Evolutionary conservation across 2,329 filamentous ascomycete species (phyloP).

Genomic region (Colletotrichum echinochloae): DNA sequence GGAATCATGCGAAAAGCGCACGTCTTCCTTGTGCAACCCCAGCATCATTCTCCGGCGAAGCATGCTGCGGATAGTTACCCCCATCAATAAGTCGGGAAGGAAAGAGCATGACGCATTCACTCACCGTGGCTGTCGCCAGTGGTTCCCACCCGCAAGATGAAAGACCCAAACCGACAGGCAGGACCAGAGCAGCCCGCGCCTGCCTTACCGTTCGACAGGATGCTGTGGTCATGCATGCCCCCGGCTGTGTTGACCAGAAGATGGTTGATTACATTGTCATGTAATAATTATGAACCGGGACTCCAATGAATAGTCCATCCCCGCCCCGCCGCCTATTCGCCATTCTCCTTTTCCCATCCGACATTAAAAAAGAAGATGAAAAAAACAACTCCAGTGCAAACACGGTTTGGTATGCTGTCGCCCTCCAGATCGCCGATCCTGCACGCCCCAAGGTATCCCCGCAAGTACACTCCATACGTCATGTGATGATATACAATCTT

Average conservation of each 20-base stretch:
- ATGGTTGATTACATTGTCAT: conserved; percentile 27
- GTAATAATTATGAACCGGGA: conserved; percentile 17
- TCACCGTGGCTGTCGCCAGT: not conserved
- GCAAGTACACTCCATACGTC: not conserved
- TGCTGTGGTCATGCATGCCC: too few species aligned
- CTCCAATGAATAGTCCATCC: not conserved
- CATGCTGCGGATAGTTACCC: too few species aligned
- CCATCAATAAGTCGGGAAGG: too few species aligned
- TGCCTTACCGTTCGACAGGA: not conserved
- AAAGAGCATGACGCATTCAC: not conserved
- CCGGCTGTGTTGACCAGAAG: not conserved
- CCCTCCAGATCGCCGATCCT: conserved; percentile 7
- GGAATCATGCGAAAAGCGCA: not conserved
- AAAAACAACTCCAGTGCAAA: not conserved
- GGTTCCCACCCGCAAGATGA: not conserved
- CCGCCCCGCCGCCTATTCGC: not conserved
- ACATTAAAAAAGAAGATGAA: not conserved
- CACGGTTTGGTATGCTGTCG: conserved; percentile 1
- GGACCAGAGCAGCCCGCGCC: not conserved
- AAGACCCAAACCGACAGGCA: not conserved
- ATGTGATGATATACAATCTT: not conserved
- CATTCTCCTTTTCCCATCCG: not conserved
- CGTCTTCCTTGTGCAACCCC: not conserved
- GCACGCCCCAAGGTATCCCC: conserved; percentile 14
- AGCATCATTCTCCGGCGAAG: not conserved